phyloP scores from a whole-genome alignment of 805 yeast species.

The Wickerhamiella australiensis region DNA sequence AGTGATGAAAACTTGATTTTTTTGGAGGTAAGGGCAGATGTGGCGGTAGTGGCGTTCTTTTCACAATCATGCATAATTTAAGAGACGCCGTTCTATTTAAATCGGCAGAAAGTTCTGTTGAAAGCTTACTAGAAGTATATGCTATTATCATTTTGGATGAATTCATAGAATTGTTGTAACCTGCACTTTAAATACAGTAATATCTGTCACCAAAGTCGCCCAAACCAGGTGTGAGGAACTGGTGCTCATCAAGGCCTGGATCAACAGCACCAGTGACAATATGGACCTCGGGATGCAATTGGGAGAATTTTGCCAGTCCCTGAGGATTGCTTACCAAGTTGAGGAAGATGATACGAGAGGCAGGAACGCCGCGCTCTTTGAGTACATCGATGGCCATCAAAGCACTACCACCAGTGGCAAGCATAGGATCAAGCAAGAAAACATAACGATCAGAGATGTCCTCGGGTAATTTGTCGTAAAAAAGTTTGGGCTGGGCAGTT shows the following conservation, averaged over 20 bases:
- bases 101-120: background rate
- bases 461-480: slow-evolving; percentile 86
- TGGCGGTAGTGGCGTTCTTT: slow-evolving; percentile 2
- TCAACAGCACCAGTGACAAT: slow-evolving; percentile 93
- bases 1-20: slow-evolving; percentile 6
- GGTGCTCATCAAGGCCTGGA: slow-evolving; percentile 68
- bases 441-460: slow-evolving; percentile 84
- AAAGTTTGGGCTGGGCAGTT: slow-evolving; percentile 83
- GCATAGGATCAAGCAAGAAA: slow-evolving; percentile 87
- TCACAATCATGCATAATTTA: background rate
- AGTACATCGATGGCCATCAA: slow-evolving; percentile 93
- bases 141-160: no score
- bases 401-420: slow-evolving; percentile 98
- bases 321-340: slow-evolving; percentile 92
- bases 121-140: no score
- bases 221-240: slow-evolving; percentile 83
- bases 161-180: no score
- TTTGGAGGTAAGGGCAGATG: background rate
- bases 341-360: slow-evolving; percentile 76
- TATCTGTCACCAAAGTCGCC: slow-evolving; percentile 98
- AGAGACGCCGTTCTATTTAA: background rate
- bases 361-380: slow-evolving; percentile 72
- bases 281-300: slow-evolving; percentile 67
- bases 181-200: slow-evolving; percentile 57
- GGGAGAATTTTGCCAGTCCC: slow-evolving; percentile 70